Conservation (phyloP, 371 early-diverging fungal genomes). For the Syncephalastrum racemosum region DNA sequence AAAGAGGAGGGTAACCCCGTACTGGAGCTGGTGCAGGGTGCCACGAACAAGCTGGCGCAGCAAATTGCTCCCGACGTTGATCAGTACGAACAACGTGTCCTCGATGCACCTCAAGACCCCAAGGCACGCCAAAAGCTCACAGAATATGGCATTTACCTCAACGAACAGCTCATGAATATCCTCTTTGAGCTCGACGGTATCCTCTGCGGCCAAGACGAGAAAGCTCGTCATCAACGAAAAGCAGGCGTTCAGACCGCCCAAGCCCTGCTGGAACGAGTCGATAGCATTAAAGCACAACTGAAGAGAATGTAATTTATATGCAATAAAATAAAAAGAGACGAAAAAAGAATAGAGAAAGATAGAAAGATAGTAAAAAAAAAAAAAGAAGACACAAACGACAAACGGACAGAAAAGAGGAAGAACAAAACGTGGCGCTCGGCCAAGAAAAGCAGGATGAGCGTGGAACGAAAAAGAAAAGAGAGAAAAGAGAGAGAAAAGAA, state of each 20-base stretch:
- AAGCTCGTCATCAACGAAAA: constrained; percentile 20
- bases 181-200: constrained; percentile 26
- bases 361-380: constrained; percentile 1
- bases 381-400: constrained; percentile 3
- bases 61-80: constrained; percentile 19
- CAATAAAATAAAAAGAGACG: constrained; percentile 7
- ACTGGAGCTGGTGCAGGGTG: constrained; percentile 7
- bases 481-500: not conserved
- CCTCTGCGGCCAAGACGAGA: constrained; percentile 12
- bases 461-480: not conserved
- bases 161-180: constrained; percentile 24
- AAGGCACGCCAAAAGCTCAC: constrained; percentile 19
- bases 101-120: constrained; percentile 4
- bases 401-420: not conserved
- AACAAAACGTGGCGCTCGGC: not conserved
- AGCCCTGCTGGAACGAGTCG: constrained; percentile 22
- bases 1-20: constrained; percentile 9
- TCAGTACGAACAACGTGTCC: constrained; percentile 20
- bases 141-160: constrained; percentile 19
- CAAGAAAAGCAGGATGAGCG: not conserved
- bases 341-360: constrained; percentile 4
- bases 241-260: constrained; percentile 15
- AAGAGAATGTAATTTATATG: constrained; percentile 4
- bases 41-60: constrained; percentile 10
- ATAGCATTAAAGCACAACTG: constrained; percentile 16